Conservation (phyloP, 2,329 filamentous ascomycete species). For the Paraphaeosphaeria sporulosa region DNA sequence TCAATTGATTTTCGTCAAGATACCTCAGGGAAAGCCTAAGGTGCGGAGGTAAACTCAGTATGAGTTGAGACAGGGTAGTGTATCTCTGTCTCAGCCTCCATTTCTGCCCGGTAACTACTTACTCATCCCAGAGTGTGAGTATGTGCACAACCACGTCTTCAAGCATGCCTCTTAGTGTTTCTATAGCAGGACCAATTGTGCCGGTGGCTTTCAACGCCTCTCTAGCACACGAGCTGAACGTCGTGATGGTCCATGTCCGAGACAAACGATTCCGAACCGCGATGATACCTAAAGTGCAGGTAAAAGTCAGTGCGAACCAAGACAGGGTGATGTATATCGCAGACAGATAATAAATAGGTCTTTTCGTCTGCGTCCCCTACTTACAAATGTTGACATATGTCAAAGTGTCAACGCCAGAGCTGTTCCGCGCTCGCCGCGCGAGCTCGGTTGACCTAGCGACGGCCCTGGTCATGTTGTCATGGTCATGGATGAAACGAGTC, state of each 20-base stretch:
- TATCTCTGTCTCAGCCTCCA: too few relatives aligned
- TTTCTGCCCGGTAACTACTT: too few relatives aligned
- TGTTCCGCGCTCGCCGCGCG: neutral
- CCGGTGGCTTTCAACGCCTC: neutral
- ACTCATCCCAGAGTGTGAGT: neutral
- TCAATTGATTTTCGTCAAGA: constrained; percentile 14
- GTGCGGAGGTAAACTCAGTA: too few relatives aligned
- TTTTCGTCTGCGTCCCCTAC: too few relatives aligned
- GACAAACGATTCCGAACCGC: constrained; percentile 13
- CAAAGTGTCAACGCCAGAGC: constrained; percentile 7
- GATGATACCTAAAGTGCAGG: neutral
- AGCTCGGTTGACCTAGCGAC: neutral
- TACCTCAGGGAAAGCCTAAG: neutral
- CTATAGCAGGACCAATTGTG: neutral
- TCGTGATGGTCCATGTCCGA: constrained; percentile 7
- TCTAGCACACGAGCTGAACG: neutral
- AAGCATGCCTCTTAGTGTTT: neutral
- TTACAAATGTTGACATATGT: neutral
- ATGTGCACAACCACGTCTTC: constrained; percentile 2
- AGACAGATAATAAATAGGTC: too few relatives aligned
- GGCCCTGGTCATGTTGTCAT: constrained; percentile 6
- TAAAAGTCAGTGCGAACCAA: too few relatives aligned
- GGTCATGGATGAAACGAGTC: neutral
- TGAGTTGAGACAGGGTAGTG: too few relatives aligned
- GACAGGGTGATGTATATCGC: too few relatives aligned